These are phyloP conservation scores for Citrus sinensis DNA, from an alignment of 345 rosid species.

Conservation along the genomic window DNA sequence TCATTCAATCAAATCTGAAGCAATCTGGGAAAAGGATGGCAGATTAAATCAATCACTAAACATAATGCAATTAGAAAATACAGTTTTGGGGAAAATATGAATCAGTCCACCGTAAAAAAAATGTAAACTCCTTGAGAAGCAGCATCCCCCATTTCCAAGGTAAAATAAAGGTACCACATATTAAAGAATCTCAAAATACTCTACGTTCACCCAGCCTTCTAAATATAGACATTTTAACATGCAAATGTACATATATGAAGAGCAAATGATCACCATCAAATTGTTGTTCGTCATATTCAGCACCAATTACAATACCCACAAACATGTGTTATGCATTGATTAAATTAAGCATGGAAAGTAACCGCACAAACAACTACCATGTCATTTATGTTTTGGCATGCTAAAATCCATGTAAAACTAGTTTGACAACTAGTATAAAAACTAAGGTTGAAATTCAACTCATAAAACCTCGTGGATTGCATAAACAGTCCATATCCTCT, in stretches of 20 bases:
- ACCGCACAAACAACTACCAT: not conserved
- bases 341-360: not conserved
- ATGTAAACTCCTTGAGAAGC: not conserved
- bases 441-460: not conserved
- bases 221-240: not conserved
- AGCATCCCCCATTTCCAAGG: not conserved
- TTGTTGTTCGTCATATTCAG: not conserved
- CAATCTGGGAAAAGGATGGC: conserved; percentile 20
- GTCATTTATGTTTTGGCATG: not conserved
- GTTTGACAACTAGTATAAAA: not conserved
- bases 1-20: conserved; percentile 40
- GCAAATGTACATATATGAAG: not conserved
- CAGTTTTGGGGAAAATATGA: not conserved
- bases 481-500: not conserved
- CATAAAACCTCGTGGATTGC: not conserved
- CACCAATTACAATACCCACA: not conserved
- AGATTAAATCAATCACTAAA: conserved; percentile 4
- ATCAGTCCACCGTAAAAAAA: not conserved
- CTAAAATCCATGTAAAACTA: not conserved
- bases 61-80: not conserved
- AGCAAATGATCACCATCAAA: not conserved
- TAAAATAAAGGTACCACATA: not conserved
- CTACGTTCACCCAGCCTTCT: not conserved
- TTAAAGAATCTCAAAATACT: not conserved
- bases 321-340: not conserved